Evolutionary conservation across 306 rosid species (phyloP).

Genomic region (Dryas alaskensis): DNA sequence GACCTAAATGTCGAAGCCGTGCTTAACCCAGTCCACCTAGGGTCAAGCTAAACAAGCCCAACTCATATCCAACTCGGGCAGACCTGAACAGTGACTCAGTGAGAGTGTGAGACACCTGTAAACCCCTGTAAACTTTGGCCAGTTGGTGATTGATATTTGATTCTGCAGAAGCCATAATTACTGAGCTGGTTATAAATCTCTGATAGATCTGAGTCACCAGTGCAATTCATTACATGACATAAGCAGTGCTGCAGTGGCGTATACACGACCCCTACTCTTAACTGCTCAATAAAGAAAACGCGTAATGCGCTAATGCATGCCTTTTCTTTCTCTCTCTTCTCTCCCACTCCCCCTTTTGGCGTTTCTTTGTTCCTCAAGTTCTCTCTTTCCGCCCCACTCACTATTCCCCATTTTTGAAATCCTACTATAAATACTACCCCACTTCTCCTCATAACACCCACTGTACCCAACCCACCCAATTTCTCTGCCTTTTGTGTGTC

Average conservation of each 20-base stretch:
- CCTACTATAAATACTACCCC: conserved; percentile 33
- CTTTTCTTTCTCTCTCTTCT: background rate
- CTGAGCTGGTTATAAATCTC: too few species aligned
- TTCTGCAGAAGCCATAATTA: too few species aligned
- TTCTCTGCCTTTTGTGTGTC: background rate
- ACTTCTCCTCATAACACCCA: background rate
- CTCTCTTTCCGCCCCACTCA: background rate
- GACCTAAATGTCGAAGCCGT: too few species aligned
- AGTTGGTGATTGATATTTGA: too few species aligned
- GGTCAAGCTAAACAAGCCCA: too few species aligned
- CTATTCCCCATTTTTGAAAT: background rate
- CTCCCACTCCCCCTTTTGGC: conserved; percentile 23
- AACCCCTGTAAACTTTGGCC: too few species aligned
- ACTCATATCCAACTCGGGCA: too few species aligned
- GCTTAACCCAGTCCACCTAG: too few species aligned
- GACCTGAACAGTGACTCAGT: too few species aligned
- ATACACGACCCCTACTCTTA: background rate
- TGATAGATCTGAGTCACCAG: too few species aligned
- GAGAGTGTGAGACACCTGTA: too few species aligned
- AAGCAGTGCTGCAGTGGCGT: background rate
- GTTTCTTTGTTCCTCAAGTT: conserved; percentile 8
- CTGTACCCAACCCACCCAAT: background rate
- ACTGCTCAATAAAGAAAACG: conserved; percentile 53
- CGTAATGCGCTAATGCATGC: conserved; percentile 30
- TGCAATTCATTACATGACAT: too few species aligned